These are phyloP conservation scores for Cucumis cinereus DNA, from an alignment of 306 rosid species.

Conservation along the genomic window DNA sequence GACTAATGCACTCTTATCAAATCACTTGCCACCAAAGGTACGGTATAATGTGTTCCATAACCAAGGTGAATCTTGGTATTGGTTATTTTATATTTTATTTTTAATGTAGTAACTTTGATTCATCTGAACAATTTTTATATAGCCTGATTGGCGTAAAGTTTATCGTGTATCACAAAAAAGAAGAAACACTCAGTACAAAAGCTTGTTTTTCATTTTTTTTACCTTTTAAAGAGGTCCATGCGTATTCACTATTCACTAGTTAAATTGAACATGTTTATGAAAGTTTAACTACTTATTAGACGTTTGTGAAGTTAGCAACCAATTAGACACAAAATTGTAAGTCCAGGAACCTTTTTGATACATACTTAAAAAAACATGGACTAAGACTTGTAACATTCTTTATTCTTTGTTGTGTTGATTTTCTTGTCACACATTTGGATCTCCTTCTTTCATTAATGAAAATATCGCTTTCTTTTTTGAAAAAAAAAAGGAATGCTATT, in stretches of 20 bases:
- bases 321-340: no score
- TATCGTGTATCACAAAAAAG: not conserved
- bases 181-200: not conserved
- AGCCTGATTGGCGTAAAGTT: not conserved
- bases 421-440: not conserved
- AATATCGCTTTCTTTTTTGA: not conserved
- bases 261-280: not conserved
- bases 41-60: constrained; percentile 10
- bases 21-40: constrained; percentile 98
- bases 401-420: not conserved
- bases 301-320: no score
- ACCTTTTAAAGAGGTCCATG: not conserved
- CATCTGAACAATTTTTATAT: not conserved
- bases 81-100: constrained; percentile 1
- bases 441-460: not conserved
- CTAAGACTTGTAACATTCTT: no score
- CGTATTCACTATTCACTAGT: not conserved
- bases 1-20: constrained; percentile 79
- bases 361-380: not conserved
- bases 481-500: not conserved
- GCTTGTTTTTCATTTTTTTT: not conserved
- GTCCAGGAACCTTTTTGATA: not conserved
- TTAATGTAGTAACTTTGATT: not conserved
- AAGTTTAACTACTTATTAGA: no score
- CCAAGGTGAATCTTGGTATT: not conserved